Evolutionary conservation across 2,329 filamentous ascomycete genomes (phyloP), one percentile per base, ranked within the genome.

Genomic region (Septoria petroselini): DNA sequence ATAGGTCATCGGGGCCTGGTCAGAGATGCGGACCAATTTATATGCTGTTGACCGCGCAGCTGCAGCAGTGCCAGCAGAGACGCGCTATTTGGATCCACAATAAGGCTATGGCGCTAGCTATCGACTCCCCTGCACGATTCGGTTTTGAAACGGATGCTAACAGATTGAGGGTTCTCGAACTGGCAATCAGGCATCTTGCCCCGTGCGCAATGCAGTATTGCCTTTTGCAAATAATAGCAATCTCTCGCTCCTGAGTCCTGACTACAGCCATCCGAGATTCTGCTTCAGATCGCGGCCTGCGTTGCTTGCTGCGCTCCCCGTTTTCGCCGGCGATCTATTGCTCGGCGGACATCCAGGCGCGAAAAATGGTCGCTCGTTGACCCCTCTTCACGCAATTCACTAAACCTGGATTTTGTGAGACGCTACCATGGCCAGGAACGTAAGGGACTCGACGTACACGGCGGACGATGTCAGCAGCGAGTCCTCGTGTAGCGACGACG

Each of bases 401-500:
- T 18, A 34, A 34, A 46, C 21, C 34, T 19, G 19, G 33, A 30
- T 23, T 17, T 15, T 15, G n/a, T n/a, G 17, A 33, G 31, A 37
- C 33, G 43, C 43, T 34, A 46, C 43, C 34, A 46, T 46, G 43
- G 15, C 43, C 34, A 39, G 43, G 43, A 31, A 38, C 23, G 33
- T 37, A 15, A 46, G 44, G 5, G 21, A 42, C 15, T 48, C 50
- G 37, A 37, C 39, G 31, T 43, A 30, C 19, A 40, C 37, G 3
- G 33, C 30, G 12, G 38, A 41, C 21, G 50, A 53, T 7, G 44
- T 44, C 18, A 47, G 46, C 44, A 49, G 50, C 40, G 45, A 44
- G 12, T 42, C 43, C n/a, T 52, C 50, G 9, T 48, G 38, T 43
- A 52, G 50, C 21, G 43, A 46, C 35, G 55, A 60, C 23, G 55